Percentiles rank a stretch among this genome's conserved stretches.
Conservation (phyloP, 1,284 basidiomycete genomes). For the Mycena sp. region DNA sequence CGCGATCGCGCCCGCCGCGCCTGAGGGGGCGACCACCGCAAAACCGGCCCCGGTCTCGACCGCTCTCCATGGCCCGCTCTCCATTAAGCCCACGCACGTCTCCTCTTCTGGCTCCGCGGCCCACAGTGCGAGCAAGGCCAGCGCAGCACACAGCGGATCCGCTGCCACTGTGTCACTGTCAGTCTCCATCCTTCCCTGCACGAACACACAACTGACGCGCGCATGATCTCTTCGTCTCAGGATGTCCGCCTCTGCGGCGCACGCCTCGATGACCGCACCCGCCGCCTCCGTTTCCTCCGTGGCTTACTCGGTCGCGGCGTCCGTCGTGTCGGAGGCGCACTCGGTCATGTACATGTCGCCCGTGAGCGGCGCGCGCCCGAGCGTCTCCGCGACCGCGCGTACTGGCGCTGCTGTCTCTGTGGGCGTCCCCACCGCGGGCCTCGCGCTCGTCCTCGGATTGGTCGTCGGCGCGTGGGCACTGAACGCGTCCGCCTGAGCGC, state of each 20-base stretch:
- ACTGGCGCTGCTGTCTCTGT: not conserved
- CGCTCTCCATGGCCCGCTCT: not conserved
- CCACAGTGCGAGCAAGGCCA: not conserved
- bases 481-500: too few relatives aligned
- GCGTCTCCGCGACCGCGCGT: not conserved
- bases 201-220: not conserved
- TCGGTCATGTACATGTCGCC: not conserved
- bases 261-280: not conserved
- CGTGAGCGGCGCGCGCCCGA: not conserved
- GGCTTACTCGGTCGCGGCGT: not conserved
- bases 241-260: not conserved
- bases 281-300: not conserved
- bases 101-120: not conserved
- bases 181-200: too few relatives aligned
- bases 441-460: not conserved
- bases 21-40: not conserved
- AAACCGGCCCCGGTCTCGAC: not conserved
- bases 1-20: not conserved
- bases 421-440: not conserved
- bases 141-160: not conserved
- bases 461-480: conserved; percentile 8
- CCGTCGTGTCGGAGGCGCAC: not conserved
- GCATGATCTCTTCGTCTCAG: not conserved
- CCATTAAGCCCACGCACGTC: not conserved
- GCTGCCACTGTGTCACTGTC: too few relatives aligned